Evolutionary conservation across 306 rosid genomes (phyloP).

Genomic region (Lathyrus tuberosus): DNA sequence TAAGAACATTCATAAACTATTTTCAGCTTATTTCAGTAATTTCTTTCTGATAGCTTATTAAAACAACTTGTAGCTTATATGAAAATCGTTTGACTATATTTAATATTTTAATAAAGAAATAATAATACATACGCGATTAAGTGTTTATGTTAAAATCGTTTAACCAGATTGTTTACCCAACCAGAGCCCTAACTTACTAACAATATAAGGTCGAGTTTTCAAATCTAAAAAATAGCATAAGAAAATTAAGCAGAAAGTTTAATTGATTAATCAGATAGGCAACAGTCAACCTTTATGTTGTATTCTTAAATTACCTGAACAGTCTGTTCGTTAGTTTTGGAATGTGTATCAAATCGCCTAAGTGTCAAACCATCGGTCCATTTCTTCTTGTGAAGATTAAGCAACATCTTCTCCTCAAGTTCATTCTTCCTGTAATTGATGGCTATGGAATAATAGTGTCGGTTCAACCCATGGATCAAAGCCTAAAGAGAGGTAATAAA

Average conservation of each 20-base stretch:
- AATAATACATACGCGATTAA: neutral
- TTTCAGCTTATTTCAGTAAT: neutral
- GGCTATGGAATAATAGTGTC: slow-evolving; percentile 91
- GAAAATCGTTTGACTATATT: neutral
- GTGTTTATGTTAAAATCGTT: neutral
- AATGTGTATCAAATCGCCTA: slow-evolving; percentile 71
- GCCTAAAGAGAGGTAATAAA: slow-evolving; percentile 53
- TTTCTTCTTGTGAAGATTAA: slow-evolving; percentile 94
- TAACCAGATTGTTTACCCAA: neutral
- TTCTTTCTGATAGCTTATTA: neutral
- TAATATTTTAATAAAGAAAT: neutral
- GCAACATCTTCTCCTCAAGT: slow-evolving; percentile 94
- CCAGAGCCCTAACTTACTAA: neutral
- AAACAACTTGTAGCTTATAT: neutral
- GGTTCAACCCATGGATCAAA: slow-evolving; percentile 88
- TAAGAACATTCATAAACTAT: neutral
- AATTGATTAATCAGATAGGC: neutral
- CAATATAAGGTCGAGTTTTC: neutral
- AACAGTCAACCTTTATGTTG: neutral
- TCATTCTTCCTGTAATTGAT: slow-evolving; percentile 92
- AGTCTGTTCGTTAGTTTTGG: slow-evolving; percentile 88
- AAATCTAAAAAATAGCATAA: slow-evolving; percentile 23
- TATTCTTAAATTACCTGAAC: slow-evolving; percentile 64
- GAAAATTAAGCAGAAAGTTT: neutral
- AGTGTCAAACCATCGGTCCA: slow-evolving; percentile 96